phyloP scores from a whole-genome alignment of 805 yeast species.

The Yarrowia yakushimensis region DNA sequence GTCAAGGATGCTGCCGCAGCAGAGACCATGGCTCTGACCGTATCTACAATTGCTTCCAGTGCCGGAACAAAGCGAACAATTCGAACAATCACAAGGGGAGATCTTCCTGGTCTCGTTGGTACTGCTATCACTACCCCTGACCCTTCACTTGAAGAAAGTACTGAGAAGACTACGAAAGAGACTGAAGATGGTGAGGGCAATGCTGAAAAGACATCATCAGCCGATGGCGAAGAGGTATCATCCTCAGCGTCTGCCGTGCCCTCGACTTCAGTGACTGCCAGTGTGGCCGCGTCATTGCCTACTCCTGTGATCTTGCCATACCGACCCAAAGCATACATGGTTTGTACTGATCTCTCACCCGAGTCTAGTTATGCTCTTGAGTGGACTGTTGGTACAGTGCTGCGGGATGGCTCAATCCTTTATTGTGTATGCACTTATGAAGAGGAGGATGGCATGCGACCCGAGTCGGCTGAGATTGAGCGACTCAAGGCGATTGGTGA shows the following conservation, averaged over 20 bases:
- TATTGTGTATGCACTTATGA: slow-evolving; percentile 54
- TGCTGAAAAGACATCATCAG: neutral
- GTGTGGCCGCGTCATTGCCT: neutral
- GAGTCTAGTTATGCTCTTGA: slow-evolving; percentile 82
- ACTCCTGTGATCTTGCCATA: slow-evolving; percentile 11
- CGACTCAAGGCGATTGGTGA: slow-evolving; percentile 45
- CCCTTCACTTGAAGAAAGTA: neutral
- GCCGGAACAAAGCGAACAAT: slow-evolving; percentile 54
- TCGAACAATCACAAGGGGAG: slow-evolving; percentile 67
- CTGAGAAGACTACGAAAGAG: neutral
- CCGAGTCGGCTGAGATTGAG: slow-evolving; percentile 37
- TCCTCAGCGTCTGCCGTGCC: neutral
- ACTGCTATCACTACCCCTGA: slow-evolving; percentile 27
- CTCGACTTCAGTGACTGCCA: neutral
- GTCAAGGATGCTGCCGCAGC: slow-evolving; percentile 23
- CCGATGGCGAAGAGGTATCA: neutral
- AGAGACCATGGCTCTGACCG: neutral
- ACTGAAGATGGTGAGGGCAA: neutral
- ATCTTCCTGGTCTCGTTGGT: slow-evolving; percentile 48
- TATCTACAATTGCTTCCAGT: slow-evolving; percentile 7
- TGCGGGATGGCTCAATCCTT: slow-evolving; percentile 77
- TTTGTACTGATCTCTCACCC: slow-evolving; percentile 78
- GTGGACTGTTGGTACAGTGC: slow-evolving; percentile 82
- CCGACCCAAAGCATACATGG: slow-evolving; percentile 56
- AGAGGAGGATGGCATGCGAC: slow-evolving; percentile 32